Evolutionary conservation across 192 early-diverging fungal species (phyloP).

Genomic region (Jimgerdemannia lactiflua): DNA sequence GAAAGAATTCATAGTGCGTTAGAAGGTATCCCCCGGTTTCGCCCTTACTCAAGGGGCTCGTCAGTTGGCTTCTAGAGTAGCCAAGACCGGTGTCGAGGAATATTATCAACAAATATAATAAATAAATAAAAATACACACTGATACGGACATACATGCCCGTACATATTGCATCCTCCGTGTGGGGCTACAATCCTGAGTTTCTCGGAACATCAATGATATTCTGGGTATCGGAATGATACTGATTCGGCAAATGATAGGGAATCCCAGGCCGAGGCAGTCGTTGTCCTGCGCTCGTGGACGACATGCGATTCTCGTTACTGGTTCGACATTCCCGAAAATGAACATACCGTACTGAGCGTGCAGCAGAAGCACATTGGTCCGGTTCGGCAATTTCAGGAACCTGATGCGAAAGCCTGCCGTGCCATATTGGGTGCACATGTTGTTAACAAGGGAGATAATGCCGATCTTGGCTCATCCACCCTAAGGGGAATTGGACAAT

Average conservation of each 20-base stretch:
- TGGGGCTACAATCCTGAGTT: background rate
- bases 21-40: no score
- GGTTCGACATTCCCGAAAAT: constrained; percentile 47
- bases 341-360: constrained; percentile 55
- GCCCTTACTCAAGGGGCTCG: no score
- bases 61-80: no score
- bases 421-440: constrained; percentile 27
- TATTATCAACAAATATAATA: no score
- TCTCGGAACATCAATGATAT: background rate
- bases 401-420: constrained; percentile 51
- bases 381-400: constrained; percentile 70
- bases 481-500: constrained; percentile 46
- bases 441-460: constrained; percentile 91
- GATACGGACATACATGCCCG: constrained; percentile 8
- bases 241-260: constrained; percentile 24
- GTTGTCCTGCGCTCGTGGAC: constrained; percentile 36
- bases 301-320: background rate
- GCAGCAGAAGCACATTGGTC: constrained; percentile 49
- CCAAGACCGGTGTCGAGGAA: no score
- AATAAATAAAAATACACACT: no score
- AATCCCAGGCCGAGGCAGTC: constrained; percentile 40
- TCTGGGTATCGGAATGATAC: constrained; percentile 27
- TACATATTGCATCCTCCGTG: constrained; percentile 39
- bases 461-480: constrained; percentile 98
- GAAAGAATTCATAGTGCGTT: no score